A percentile compares a stretch with the other conserved stretches of the same genome.
These are phyloP conservation scores for Protomyces gravidus DNA, from an alignment of 1,139 yeast species.

Conservation along the genomic window DNA sequence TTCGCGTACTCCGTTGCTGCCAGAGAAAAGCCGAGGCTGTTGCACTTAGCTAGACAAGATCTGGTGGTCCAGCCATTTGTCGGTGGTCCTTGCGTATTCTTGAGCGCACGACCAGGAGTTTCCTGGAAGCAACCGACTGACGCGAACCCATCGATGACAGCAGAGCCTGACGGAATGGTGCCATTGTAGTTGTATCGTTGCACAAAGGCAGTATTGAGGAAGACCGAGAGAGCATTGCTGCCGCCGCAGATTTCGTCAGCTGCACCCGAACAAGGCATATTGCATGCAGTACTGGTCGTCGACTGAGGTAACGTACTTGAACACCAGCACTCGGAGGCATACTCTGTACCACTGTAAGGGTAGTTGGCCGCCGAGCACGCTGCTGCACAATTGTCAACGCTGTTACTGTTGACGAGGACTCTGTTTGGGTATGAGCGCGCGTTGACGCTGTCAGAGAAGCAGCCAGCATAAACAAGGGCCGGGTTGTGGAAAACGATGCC, in stretches of 20 bases:
- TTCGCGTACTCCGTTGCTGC: constrained; percentile 5
- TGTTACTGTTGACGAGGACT: not conserved
- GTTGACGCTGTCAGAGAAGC: not conserved
- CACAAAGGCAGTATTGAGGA: not conserved
- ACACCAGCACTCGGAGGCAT: constrained; percentile 23
- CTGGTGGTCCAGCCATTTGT: not conserved
- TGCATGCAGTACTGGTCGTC: not conserved
- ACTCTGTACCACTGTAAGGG: constrained; percentile 20
- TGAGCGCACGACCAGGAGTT: not conserved
- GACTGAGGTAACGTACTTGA: not conserved
- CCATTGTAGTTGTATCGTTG: not conserved
- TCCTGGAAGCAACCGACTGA: not conserved
- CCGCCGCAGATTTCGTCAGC: constrained; percentile 18
- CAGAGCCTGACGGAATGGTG: not conserved
- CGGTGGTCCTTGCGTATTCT: not conserved
- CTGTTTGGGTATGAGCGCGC: not conserved
- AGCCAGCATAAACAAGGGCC: not conserved
- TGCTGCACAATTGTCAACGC: constrained; percentile 5
- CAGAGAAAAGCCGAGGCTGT: not conserved
- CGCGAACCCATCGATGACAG: not conserved
- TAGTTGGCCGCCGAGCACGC: constrained; percentile 1
- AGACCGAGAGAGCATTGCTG: constrained; percentile 5
- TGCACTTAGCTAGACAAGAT: not conserved
- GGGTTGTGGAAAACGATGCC: not conserved
- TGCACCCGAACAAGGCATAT: not conserved